A percentile compares a stretch with the other conserved stretches of the same genome.
Conservation (phyloP, 345 rosid species). For the Eucalyptus curtisii region DNA sequence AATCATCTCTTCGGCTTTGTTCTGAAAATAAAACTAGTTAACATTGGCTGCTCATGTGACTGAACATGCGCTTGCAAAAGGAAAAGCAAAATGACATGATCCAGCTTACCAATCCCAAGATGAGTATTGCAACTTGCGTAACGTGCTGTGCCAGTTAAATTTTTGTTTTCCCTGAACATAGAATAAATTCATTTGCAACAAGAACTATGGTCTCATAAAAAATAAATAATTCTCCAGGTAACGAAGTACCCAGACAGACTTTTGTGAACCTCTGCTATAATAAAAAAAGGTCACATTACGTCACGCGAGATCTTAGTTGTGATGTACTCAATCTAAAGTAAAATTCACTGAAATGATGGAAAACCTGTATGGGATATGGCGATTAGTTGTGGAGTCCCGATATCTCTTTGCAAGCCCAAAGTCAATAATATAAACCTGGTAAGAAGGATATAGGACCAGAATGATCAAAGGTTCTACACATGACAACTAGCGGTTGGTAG, state of each 20-base stretch:
- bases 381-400: conserved; percentile 41
- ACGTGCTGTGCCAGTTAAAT: conserved; percentile 50
- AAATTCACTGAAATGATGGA: neutral
- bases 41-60: neutral
- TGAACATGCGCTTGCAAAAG: neutral
- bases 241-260: neutral
- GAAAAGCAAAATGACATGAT: neutral
- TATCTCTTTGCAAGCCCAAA: conserved; percentile 85
- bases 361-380: conserved; percentile 68
- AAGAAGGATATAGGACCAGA: neutral
- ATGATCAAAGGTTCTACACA: neutral
- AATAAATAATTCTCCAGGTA: neutral
- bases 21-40: conserved; percentile 3
- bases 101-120: conserved; percentile 37
- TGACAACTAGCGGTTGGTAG: neutral
- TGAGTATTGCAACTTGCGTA: conserved; percentile 57
- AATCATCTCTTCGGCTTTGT: conserved; percentile 48
- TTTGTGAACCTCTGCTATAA: neutral
- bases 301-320: neutral
- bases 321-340: neutral
- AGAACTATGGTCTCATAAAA: neutral
- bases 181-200: neutral
- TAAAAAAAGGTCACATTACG: too few species aligned
- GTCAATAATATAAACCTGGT: conserved; percentile 60
- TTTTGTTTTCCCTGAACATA: conserved; percentile 37